Percentiles rank a stretch among this genome's conserved stretches.
Conservation (phyloP, 2,329 filamentous ascomycete genomes). For the Stemphylium beticola region DNA sequence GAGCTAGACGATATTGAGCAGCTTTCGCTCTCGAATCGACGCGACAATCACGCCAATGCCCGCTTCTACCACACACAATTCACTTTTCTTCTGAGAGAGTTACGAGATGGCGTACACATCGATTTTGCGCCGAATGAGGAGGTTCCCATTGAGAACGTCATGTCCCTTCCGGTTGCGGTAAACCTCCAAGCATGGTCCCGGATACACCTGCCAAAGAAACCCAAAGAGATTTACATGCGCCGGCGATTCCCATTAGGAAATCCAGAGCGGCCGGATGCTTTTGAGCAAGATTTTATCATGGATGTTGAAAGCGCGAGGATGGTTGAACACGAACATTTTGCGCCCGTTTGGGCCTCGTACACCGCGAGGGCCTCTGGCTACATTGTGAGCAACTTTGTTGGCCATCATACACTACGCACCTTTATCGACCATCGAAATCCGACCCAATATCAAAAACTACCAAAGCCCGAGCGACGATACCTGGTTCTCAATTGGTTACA, state of each 20-base stretch:
- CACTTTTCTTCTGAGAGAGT: slow-evolving; percentile 69
- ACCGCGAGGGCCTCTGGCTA: slow-evolving; percentile 68
- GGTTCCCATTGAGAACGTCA: slow-evolving; percentile 71
- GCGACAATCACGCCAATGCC: slow-evolving; percentile 68
- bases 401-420: slow-evolving; percentile 70
- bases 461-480: slow-evolving; percentile 65
- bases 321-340: slow-evolving; percentile 71
- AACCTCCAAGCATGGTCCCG: slow-evolving; percentile 60
- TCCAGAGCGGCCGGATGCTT: slow-evolving; percentile 36
- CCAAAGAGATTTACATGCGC: slow-evolving; percentile 64
- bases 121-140: slow-evolving; percentile 71
- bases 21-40: slow-evolving; percentile 64
- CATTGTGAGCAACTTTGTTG: slow-evolving; percentile 69
- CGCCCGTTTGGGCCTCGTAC: slow-evolving; percentile 75
- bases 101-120: slow-evolving; percentile 66
- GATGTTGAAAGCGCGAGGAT: slow-evolving; percentile 65
- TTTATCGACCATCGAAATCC: slow-evolving; percentile 69
- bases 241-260: slow-evolving; percentile 62
- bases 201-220: slow-evolving; percentile 68
- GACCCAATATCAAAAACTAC: slow-evolving; percentile 65
- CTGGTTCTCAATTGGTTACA: slow-evolving; percentile 76
- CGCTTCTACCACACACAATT: slow-evolving; percentile 76
- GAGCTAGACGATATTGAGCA: slow-evolving; percentile 68
- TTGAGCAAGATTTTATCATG: slow-evolving; percentile 61
- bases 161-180: slow-evolving; percentile 61